A percentile compares a stretch with the other conserved stretches of the same genome.
phyloP scores from a whole-genome alignment of 768 basidiomycete species.

The Serendipita sp. region DNA sequence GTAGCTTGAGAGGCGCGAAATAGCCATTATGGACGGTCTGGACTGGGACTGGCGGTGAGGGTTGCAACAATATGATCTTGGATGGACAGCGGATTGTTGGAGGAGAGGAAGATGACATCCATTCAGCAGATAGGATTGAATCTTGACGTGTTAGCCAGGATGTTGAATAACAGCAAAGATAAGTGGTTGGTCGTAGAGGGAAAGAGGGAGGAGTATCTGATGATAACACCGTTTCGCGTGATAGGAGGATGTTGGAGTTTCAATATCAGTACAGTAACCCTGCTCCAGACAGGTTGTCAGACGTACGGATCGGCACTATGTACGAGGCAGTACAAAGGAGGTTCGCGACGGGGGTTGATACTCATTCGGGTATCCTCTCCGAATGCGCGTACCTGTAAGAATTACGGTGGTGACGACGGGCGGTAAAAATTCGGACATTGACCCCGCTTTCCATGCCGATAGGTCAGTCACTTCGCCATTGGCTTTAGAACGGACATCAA shows the following conservation, averaged over 20 bases:
- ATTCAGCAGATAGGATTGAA: constrained; percentile 64
- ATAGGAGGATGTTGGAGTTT: constrained; percentile 75
- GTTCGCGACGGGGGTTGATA: constrained; percentile 73
- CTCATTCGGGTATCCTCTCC: constrained; percentile 22
- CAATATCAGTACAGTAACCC: constrained; percentile 61
- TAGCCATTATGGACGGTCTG: constrained; percentile 69
- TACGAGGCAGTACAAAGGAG: constrained; percentile 68
- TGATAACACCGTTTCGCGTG: constrained; percentile 21
- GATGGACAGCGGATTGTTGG: constrained; percentile 68
- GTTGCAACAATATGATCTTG: constrained; percentile 72
- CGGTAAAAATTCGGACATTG: constrained; percentile 50
- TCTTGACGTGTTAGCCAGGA: constrained; percentile 56
- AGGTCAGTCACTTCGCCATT: constrained; percentile 31
- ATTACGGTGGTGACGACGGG: constrained; percentile 4
- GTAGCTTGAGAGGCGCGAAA: constrained; percentile 57
- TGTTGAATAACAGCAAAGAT: constrained; percentile 42
- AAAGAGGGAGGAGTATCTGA: not conserved
- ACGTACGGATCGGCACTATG: constrained; percentile 60
- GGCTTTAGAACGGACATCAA: constrained; percentile 51
- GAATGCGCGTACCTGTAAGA: not conserved
- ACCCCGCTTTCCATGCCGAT: constrained; percentile 55
- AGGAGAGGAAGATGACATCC: constrained; percentile 76
- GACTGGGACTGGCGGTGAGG: constrained; percentile 72
- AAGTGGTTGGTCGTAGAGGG: too few species aligned
- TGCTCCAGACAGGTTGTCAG: constrained; percentile 48